phyloP scores from a whole-genome alignment of 768 basidiomycete species.

The Termitomyces sp. region DNA sequence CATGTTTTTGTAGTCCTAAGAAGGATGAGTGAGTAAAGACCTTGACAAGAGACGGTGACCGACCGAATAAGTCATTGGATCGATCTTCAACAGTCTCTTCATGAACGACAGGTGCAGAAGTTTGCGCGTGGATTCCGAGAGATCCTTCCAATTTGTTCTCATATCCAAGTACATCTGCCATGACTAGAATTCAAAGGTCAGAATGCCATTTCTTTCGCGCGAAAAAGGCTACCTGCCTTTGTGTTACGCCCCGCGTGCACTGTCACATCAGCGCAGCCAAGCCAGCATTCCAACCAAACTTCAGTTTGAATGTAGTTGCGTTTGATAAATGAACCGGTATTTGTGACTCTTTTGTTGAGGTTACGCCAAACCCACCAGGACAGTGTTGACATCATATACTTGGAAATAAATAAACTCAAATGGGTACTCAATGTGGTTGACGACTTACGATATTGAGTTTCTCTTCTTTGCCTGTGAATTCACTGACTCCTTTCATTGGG shows the following conservation, averaged over 20 bases:
- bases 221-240: conserved; percentile 21
- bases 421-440: not conserved
- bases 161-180: conserved; percentile 58
- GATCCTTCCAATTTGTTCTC: conserved; percentile 43
- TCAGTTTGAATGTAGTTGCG: conserved; percentile 38
- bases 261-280: conserved; percentile 62
- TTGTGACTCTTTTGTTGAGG: conserved; percentile 41
- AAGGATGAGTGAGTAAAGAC: not conserved
- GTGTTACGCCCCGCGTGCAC: conserved; percentile 29
- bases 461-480: conserved; percentile 8
- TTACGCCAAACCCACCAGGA: conserved; percentile 35
- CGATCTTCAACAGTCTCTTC: conserved; percentile 49
- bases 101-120: conserved; percentile 64
- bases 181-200: conserved; percentile 33
- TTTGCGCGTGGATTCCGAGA: conserved; percentile 41
- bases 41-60: conserved; percentile 18
- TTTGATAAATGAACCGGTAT: conserved; percentile 21
- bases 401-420: conserved; percentile 1
- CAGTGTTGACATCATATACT: conserved; percentile 18
- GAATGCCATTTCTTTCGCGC: not conserved
- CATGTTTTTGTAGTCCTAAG: conserved; percentile 42
- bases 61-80: conserved; percentile 61
- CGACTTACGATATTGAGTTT: conserved; percentile 30
- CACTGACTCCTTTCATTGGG: conserved; percentile 37
- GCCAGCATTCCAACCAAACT: conserved; percentile 69